A percentile compares a stretch with the other conserved stretches of the same genome.
Evolutionary conservation across 1,284 basidiomycete species (phyloP).

Genomic region (Leccinum glutinopallens): DNA sequence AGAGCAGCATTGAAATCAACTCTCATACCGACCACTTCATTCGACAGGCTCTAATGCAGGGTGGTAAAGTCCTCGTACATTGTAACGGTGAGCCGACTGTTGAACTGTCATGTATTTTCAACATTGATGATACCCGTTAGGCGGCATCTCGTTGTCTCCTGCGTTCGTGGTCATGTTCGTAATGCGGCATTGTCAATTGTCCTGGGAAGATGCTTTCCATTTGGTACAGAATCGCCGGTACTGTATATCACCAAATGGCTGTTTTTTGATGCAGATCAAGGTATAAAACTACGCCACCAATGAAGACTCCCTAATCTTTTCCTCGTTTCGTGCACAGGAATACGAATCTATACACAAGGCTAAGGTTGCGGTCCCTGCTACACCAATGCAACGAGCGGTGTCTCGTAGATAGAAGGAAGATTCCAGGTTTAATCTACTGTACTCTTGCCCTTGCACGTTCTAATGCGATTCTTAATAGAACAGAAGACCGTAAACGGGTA

Average conservation of each 20-base stretch:
- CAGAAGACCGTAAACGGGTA: slow-evolving; percentile 56
- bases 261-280: slow-evolving; percentile 87
- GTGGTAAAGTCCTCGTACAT: slow-evolving; percentile 85
- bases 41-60: slow-evolving; percentile 62
- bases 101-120: neutral
- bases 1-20: too few relatives aligned
- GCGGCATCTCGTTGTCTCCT: slow-evolving; percentile 85
- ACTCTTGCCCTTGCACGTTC: neutral
- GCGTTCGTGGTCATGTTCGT: slow-evolving; percentile 92
- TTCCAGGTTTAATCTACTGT: slow-evolving; percentile 40
- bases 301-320: slow-evolving; percentile 9
- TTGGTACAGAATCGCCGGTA: slow-evolving; percentile 88
- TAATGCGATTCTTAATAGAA: slow-evolving; percentile 35
- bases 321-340: slow-evolving; percentile 51
- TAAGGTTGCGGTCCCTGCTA: slow-evolving; percentile 58
- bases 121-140: slow-evolving; percentile 40
- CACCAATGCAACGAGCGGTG: slow-evolving; percentile 43
- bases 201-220: slow-evolving; percentile 83
- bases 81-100: slow-evolving; percentile 71
- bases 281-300: slow-evolving; percentile 40
- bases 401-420: slow-evolving; percentile 67
- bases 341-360: slow-evolving; percentile 90
- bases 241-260: slow-evolving; percentile 87
- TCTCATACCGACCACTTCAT: slow-evolving; percentile 57
- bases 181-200: slow-evolving; percentile 80